Evolutionary conservation across 192 early-diverging fungal species (phyloP).

Genomic region (Paraglomus occultum): DNA sequence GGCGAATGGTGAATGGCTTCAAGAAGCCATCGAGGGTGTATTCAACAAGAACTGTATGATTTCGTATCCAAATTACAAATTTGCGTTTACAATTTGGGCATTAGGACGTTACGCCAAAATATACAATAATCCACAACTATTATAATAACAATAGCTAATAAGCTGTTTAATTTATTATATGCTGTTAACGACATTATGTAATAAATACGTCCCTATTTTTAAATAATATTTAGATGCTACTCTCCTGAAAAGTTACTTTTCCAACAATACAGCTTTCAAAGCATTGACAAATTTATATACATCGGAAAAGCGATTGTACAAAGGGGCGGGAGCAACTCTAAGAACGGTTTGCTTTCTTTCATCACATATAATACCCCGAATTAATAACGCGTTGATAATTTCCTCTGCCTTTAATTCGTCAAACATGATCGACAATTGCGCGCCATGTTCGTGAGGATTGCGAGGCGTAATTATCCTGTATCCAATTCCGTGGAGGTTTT

Average conservation of each 20-base stretch:
- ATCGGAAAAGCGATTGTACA: constrained; percentile 89
- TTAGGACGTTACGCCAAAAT: constrained; percentile 76
- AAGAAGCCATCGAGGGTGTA: constrained; percentile 97
- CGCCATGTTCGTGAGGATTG: constrained; percentile 73
- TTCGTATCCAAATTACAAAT: constrained; percentile 94
- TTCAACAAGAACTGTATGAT: constrained; percentile 91
- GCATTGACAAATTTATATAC: constrained; percentile 64
- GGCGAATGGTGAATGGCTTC: constrained; percentile 91
- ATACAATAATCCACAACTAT: constrained; percentile 52
- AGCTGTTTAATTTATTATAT: too few species aligned
- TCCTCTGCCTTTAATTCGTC: constrained; percentile 51
- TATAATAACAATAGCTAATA: not conserved
- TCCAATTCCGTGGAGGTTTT: constrained; percentile 23
- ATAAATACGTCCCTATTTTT: too few species aligned
- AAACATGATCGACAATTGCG: constrained; percentile 80
- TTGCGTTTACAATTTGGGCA: constrained; percentile 90
- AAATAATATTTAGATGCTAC: too few species aligned
- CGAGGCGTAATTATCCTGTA: constrained; percentile 79
- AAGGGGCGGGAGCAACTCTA: constrained; percentile 82
- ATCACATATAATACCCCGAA: constrained; percentile 76
- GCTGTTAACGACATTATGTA: too few species aligned
- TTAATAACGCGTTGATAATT: constrained; percentile 62
- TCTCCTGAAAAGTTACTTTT: too few species aligned
- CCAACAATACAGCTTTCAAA: constrained; percentile 48
- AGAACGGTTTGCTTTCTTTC: constrained; percentile 91